Evolutionary conservation across 2,329 filamentous ascomycete genomes (phyloP), one percentile per base, ranked within the genome.

Genomic region (Pestalotiopsis sp.): DNA sequence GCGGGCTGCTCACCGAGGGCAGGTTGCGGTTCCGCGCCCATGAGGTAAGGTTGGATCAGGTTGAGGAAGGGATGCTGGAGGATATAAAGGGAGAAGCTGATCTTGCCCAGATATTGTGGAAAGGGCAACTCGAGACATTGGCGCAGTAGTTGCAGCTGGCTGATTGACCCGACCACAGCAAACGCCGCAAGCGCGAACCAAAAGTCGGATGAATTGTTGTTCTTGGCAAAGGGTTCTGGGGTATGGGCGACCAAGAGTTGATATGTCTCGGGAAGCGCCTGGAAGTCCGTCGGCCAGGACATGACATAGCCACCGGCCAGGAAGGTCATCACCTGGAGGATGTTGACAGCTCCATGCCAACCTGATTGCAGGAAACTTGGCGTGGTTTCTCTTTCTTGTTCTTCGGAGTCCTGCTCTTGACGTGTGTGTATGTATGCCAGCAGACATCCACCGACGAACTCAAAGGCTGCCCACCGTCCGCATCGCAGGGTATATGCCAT

Each of bases 71-170:
- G 80, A 0, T 87, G 87, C 73, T 89, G 87, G n/a, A 85, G 81
- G 13, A 89, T 80, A 72, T 89, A 89, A 5, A 89, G 78, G 3
- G 86, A 83, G 70, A 85, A 89, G 66, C 84, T 86, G 69, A 89
- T 83, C 39, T 82, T 81, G 14, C 84, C 87, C 20, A 85, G 82
- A 73, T 89, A 89, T 73, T 88, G 86, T 25, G 85, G 82, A n/a
- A 86, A 70, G 0, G 79, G 75, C 2, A 80, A 81, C 67, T 84
- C 84, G 73, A 89, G 86, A 36, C 84, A 70, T 13, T 72, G 69
- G 39, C 76, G 81, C 38, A 81, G 65, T 4, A 72, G 69, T 4
- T 70, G 71, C 45, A 83, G 70, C 58, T 82, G 80, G 20, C 80
- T 80, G 52, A 78, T 75, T 1, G 80, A 78, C 80, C 79, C 82